A percentile compares a stretch with the other conserved stretches of the same genome.
These are phyloP conservation scores for Backusella parvicylindrica DNA, from an alignment of 192 early-diverging fungal genomes.

Conservation along the genomic window DNA sequence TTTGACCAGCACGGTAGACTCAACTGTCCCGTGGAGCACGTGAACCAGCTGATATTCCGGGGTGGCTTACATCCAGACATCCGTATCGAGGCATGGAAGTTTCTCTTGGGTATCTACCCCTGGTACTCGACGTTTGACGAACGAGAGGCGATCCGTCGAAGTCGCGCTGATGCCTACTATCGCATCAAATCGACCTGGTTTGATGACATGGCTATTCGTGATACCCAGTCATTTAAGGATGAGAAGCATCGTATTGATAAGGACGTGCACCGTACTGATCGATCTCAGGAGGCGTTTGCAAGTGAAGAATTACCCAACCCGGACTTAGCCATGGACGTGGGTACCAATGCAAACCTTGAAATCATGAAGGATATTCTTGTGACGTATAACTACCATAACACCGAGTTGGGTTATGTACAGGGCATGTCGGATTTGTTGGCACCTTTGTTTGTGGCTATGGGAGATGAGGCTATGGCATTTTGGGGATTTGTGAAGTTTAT, in stretches of 20 bases:
- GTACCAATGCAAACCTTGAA: constrained; percentile 75
- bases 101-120: constrained; percentile 77
- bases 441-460: constrained; percentile 87
- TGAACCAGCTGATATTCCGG: constrained; percentile 61
- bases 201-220: constrained; percentile 53
- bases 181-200: constrained; percentile 69
- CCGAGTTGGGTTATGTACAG: constrained; percentile 85
- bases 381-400: constrained; percentile 87
- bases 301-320: constrained; percentile 56
- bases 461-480: constrained; percentile 89
- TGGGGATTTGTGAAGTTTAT: constrained; percentile 91
- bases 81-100: constrained; percentile 90
- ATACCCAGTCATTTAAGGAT: constrained; percentile 55
- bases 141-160: constrained; percentile 57
- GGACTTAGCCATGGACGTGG: constrained; percentile 40
- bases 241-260: constrained; percentile 77
- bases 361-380: constrained; percentile 89
- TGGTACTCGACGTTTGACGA: constrained; percentile 81
- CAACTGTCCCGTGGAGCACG: constrained; percentile 39
- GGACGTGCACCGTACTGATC: constrained; percentile 94
- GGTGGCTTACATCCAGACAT: constrained; percentile 83
- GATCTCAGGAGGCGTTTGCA: constrained; percentile 77
- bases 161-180: constrained; percentile 60
- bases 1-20: constrained; percentile 60
- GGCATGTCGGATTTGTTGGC: constrained; percentile 95